Evolutionary conservation across 139 green algal genomes (phyloP), one percentile per base, ranked within the genome.

Genomic region (Chlorella sp.): DNA sequence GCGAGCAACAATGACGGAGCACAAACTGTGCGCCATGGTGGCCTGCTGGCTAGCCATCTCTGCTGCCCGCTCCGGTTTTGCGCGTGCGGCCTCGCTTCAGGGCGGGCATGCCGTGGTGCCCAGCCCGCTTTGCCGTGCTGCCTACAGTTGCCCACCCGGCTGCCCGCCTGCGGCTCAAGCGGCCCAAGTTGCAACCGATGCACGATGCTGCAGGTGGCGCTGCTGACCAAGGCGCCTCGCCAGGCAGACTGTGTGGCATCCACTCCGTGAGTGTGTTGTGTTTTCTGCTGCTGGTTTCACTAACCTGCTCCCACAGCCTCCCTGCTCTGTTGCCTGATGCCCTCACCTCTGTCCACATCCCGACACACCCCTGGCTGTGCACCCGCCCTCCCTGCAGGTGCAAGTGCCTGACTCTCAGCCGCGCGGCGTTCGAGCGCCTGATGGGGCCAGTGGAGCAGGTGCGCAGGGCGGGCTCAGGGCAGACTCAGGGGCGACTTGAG

Each of bases 341-440:
- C 73, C n/a, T 7, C 54, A n/a, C 51, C 32, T 20, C 8, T 9
- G 32, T 32, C 32, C 8, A 34, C 44, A 19, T 32, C 28, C 28
- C 43, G 79, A 22, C 58, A 26, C 79, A 26, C 9, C 65, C 24
- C 24, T 20, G 24, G 26, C 38, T 16, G 41, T 34, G 17, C 16
- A 7, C 38, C 76, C 3, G 3, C 76, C 32, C 3, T 51, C 67
- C 70, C 34, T 43, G 34, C 80, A 76, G 77, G 58, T 74, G 32
- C 68, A 79, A 85, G 75, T 80, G 76, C 46, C 86, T 94, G 80
- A 79, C 90, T 13, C 77, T 94, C 89, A 73, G 65, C 30, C 74
- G 90, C 8, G 89, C 91, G 48, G 87, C 92, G 0, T 94, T 94
- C 79, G 92, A 94, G 87, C 83, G 92, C 26, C 73, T 94, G 40